These are phyloP conservation scores for Rhizopogon roseolus DNA, from an alignment of 768 basidiomycete genomes.

Conservation along the genomic window DNA sequence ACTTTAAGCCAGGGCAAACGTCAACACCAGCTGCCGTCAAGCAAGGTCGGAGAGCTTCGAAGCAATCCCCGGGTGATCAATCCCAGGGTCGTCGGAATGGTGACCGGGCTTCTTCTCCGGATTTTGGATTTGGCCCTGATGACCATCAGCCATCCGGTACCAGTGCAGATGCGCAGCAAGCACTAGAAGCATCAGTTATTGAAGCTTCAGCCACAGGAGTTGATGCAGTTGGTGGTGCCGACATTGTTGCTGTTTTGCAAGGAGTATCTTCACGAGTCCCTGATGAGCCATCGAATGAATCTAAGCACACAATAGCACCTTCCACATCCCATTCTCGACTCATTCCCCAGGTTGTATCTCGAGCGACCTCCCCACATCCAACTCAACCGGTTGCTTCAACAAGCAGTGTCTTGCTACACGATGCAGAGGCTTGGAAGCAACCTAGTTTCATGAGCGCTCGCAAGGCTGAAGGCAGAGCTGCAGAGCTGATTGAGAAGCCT, in stretches of 20 bases:
- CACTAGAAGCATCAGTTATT: background rate
- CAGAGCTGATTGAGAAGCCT: background rate
- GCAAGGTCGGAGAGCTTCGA: background rate
- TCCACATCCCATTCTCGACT: background rate
- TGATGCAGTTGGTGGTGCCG: slow-evolving; percentile 3
- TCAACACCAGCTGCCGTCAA: slow-evolving; percentile 14
- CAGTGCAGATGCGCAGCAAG: background rate
- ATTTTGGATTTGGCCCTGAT: background rate
- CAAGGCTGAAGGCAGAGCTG: slow-evolving; percentile 6
- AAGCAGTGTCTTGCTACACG: slow-evolving; percentile 11
- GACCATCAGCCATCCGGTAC: background rate
- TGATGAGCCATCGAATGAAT: background rate
- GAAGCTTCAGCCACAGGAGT: background rate
- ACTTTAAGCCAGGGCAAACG: slow-evolving; percentile 12
- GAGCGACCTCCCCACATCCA: background rate
- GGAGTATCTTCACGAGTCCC: background rate
- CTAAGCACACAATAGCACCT: background rate
- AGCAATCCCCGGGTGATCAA: slow-evolving; percentile 2
- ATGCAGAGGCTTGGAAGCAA: slow-evolving; percentile 24
- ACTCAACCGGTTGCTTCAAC: background rate
- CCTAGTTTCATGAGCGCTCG: slow-evolving; percentile 24
- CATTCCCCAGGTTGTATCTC: background rate
- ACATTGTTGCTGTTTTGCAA: slow-evolving; percentile 1
- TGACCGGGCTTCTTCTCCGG: background rate
- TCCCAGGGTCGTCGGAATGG: background rate